Percentiles rank a stretch among this genome's conserved stretches.
Conservation (phyloP, 805 yeast genomes). For the Alloascoidea africana region DNA sequence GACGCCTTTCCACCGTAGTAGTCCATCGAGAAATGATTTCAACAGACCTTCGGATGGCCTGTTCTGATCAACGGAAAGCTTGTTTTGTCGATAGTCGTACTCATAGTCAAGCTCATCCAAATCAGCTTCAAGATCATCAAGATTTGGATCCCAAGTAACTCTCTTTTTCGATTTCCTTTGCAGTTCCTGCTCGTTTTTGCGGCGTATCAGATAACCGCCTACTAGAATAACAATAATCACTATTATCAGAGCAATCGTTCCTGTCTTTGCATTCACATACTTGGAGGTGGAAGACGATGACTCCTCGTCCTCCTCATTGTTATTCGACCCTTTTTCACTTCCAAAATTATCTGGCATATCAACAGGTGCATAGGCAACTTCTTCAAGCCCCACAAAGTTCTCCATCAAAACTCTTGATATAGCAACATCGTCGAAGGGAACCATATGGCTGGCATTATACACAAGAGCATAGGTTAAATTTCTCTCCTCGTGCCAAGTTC, state of each 20-base stretch:
- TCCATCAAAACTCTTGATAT: constrained; percentile 61
- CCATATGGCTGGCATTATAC: constrained; percentile 82
- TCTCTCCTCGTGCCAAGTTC: constrained; percentile 36
- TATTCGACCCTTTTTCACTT: constrained; percentile 3
- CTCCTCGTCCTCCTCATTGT: constrained; percentile 7
- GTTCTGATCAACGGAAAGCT: not conserved
- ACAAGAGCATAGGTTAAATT: constrained; percentile 68
- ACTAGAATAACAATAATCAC: constrained; percentile 12
- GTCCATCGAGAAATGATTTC: not conserved
- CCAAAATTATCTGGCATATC: constrained; percentile 3
- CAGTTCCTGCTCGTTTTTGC: not conserved
- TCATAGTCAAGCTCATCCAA: not conserved
- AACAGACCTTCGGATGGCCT: not conserved
- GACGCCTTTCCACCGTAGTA: not conserved
- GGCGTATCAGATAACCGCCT: not conserved
- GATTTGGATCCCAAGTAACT: not conserved
- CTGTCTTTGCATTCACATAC: constrained; percentile 14
- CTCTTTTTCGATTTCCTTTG: not conserved
- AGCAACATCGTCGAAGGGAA: constrained; percentile 68
- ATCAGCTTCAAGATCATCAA: not conserved
- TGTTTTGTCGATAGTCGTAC: not conserved
- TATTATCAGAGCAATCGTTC: constrained; percentile 19
- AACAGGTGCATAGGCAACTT: not conserved
- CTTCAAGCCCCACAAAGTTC: constrained; percentile 12
- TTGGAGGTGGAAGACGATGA: too few relatives aligned